Conservation (phyloP, 208 protist species). For the Crithidia expoeki region DNA sequence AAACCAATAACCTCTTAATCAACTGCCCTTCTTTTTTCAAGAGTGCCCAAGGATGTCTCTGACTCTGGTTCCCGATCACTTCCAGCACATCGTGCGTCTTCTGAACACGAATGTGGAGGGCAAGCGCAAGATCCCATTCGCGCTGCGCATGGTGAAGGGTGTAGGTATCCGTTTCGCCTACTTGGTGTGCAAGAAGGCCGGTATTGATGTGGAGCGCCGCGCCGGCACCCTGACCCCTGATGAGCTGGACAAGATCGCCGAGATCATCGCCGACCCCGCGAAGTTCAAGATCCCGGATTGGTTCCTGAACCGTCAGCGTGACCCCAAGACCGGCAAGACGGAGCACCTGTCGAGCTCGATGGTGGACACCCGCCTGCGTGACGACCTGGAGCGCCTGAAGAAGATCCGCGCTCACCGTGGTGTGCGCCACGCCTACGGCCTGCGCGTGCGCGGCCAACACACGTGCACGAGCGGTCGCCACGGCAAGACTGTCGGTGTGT, state of each 20-base stretch:
- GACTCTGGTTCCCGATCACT: slow-evolving; percentile 89
- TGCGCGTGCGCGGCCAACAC: slow-evolving; percentile 99
- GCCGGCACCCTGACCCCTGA: slow-evolving; percentile 88
- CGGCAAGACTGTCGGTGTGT: slow-evolving; percentile 92
- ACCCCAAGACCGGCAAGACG: slow-evolving; percentile 98
- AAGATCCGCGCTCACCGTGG: slow-evolving; percentile 99
- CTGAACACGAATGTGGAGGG: slow-evolving; percentile 99
- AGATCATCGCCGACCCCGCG: slow-evolving; percentile 97
- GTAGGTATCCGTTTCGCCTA: slow-evolving; percentile 99
- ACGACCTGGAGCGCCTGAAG: slow-evolving; percentile 99
- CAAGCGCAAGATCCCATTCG: slow-evolving; percentile 97
- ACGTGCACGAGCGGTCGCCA: slow-evolving; percentile 99
- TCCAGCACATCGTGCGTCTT: slow-evolving; percentile 99
- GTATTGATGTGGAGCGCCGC: slow-evolving; percentile 97
- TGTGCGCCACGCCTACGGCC: slow-evolving; percentile 98
- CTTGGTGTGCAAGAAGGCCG: slow-evolving; percentile 99
- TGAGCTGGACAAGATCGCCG: slow-evolving; percentile 98
- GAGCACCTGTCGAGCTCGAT: slow-evolving; percentile 97
- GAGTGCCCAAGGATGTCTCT: no score
- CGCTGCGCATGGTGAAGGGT: slow-evolving; percentile 99
- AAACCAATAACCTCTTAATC: no score
- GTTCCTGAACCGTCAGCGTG: slow-evolving; percentile 99
- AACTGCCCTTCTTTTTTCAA: no score
- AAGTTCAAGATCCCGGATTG: slow-evolving; percentile 99
- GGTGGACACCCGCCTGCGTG: slow-evolving; percentile 98